Evolutionary conservation across 2,329 filamentous ascomycete genomes (phyloP), one percentile per base, ranked within the genome.

Genomic region (Aspergillus proliferans): DNA sequence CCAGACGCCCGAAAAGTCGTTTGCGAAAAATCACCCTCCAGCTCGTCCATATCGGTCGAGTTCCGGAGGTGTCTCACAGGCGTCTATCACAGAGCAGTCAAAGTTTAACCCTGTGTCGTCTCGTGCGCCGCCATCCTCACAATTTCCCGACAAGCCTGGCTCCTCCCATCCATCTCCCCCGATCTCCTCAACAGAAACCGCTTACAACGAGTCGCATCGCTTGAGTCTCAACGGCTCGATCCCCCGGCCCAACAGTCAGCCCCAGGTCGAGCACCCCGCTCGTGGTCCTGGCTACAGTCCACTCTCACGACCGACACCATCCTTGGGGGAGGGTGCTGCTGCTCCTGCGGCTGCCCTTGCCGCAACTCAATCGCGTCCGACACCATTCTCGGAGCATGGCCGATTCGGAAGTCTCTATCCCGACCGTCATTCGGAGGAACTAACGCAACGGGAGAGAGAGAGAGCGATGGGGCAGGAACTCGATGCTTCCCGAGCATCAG

Each of bases 1-100:
- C 2, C 83, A 87, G 50, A 89, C 86, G 0, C 86, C 86, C n/a
- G 86, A 89, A 41, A 82, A 84, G 52, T 74, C 77, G 43, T 76
- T 48, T 81, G 82, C 69, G 75, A 82, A 66, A 55, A 59, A 59
- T 7, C 60, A 62, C 38, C 52, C 60, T 5, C 52, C 60, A 6
- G 57, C 59, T 14, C 64, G 69, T 10, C 59, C 64, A 2, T 71
- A 70, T 42, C 62, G 68, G 39, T 68, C 70, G 26, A 63, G 63
- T 36, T 71, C 70, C 0, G 66, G 67, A 8, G 63, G 65, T 10
- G 58, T 61, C 12, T 55, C 62, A 1, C 56, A 60, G 43, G 43
- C 58, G 1, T 39, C 58, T 9, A 53, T 56, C 4, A 46, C 55
- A 2, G 69, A 72, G 12, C 62, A 66, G 46, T 51, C 61, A 21